Percentiles rank a stretch among this genome's conserved stretches.
Conservation (phyloP, 139 green algal genomes). For the Chlamydomonas asymmetrica region DNA sequence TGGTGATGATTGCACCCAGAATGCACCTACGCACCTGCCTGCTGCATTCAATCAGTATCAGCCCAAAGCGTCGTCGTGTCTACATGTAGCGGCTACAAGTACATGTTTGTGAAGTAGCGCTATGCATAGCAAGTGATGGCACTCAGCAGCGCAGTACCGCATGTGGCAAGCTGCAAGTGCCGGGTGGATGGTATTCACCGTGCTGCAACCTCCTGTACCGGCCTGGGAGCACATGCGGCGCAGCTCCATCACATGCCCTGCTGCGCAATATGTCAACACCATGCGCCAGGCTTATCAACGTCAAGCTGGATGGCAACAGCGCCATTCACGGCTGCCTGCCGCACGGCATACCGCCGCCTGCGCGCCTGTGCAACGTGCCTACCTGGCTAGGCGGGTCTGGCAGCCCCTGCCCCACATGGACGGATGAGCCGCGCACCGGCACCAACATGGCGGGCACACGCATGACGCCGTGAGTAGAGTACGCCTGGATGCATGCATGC, state of each 20-base stretch:
- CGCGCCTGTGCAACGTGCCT: conserved; percentile 6
- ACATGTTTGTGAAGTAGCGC: too few relatives aligned
- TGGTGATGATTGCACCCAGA: not conserved
- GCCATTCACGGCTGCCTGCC: conserved; percentile 25
- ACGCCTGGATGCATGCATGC: not conserved
- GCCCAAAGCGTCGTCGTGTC: not conserved
- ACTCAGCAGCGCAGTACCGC: not conserved
- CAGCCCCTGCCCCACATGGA: conserved; percentile 23
- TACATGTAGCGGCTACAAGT: not conserved
- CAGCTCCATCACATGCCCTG: not conserved
- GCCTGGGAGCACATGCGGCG: not conserved
- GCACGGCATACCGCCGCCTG: not conserved
- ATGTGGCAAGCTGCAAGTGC: too few relatives aligned
- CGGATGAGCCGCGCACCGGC: conserved; percentile 11
- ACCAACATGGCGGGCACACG: conserved; percentile 6
- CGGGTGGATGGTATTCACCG: too few relatives aligned
- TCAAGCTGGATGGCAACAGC: conserved; percentile 23
- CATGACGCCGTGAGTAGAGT: not conserved
- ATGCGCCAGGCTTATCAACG: not conserved
- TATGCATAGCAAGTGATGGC: not conserved
- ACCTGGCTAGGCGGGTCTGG: too few relatives aligned
- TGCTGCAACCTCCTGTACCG: too few relatives aligned
- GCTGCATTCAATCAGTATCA: not conserved
- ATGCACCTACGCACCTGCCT: not conserved
- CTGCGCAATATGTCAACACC: not conserved